Percentiles rank a stretch among this genome's conserved stretches.
Conservation (phyloP, 768 basidiomycete genomes). For the Kwoniella botswanensis region DNA sequence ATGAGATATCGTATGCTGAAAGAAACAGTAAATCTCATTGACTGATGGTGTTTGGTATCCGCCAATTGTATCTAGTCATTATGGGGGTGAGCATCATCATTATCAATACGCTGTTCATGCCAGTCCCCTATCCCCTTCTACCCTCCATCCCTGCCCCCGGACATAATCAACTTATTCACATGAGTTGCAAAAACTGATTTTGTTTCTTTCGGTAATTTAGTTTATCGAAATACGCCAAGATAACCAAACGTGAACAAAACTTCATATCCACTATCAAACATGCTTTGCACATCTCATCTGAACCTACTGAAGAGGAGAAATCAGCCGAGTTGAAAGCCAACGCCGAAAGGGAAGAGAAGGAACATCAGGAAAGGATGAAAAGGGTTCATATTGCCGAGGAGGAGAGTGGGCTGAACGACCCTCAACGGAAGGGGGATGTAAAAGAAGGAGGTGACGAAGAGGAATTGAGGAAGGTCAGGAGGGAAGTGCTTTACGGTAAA, state of each 20-base stretch:
- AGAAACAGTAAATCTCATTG: neutral
- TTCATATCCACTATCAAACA: conserved; percentile 29
- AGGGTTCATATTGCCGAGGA: conserved; percentile 22
- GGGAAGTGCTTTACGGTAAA: conserved; percentile 10
- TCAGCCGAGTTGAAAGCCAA: conserved; percentile 32
- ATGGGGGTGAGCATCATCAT: conserved; percentile 29
- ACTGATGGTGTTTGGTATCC: neutral
- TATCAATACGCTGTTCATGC: neutral
- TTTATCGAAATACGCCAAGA: conserved; percentile 33
- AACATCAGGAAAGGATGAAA: conserved; percentile 31
- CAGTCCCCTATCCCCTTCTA: too few species aligned
- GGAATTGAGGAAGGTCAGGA: conserved; percentile 6
- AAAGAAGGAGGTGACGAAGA: conserved; percentile 8
- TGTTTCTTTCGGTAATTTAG: conserved; percentile 7
- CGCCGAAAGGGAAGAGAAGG: conserved; percentile 27
- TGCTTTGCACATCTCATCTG: conserved; percentile 33
- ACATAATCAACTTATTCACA: too few species aligned
- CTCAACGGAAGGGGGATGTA: conserved; percentile 7
- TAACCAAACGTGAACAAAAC: conserved; percentile 37
- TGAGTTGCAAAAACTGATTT: neutral
- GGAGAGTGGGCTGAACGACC: conserved; percentile 9
- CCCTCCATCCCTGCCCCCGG: neutral
- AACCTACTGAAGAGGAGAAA: conserved; percentile 46
- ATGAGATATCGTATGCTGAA: too few species aligned
- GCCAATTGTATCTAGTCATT: conserved; percentile 15